These are phyloP conservation scores for Trichoderma atrobrunneum DNA, from an alignment of 2,329 filamentous ascomycete species.

Conservation along the genomic window DNA sequence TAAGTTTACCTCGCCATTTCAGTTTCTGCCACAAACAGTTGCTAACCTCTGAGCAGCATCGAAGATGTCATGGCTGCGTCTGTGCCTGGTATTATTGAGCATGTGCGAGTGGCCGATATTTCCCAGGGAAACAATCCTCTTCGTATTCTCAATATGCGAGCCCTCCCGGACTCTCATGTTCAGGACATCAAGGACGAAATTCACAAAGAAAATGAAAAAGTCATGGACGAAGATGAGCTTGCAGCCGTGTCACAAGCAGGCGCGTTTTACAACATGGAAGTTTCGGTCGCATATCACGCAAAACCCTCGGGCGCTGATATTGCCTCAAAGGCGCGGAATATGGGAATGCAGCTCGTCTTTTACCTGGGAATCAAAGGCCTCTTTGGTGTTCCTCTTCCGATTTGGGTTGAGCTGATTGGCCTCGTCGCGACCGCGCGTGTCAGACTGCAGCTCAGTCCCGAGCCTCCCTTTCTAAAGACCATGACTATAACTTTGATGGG, in stretches of 20 bases:
- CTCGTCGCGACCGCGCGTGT: constrained; percentile 86
- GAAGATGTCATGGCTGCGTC: constrained; percentile 94
- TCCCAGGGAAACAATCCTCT: constrained; percentile 90
- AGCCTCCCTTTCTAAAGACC: constrained; percentile 88
- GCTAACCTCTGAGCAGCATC: constrained; percentile 28
- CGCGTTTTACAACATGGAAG: constrained; percentile 89
- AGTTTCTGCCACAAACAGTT: background rate
- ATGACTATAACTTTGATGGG: constrained; percentile 95
- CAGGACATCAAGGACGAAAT: constrained; percentile 78
- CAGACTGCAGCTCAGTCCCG: constrained; percentile 79
- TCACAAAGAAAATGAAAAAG: constrained; percentile 73
- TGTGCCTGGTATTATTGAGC: constrained; percentile 85
- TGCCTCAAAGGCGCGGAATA: constrained; percentile 83
- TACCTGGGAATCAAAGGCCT: constrained; percentile 87
- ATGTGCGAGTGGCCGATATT: constrained; percentile 92
- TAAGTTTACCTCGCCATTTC: constrained; percentile 26
- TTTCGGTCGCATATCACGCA: constrained; percentile 87
- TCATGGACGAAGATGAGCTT: constrained; percentile 80
- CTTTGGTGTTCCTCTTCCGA: constrained; percentile 82
- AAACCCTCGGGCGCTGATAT: constrained; percentile 67
- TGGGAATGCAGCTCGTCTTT: constrained; percentile 96
- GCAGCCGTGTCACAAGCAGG: constrained; percentile 88
- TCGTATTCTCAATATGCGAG: constrained; percentile 80
- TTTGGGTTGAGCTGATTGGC: constrained; percentile 85
- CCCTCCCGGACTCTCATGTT: constrained; percentile 76